Evolutionary conservation across 2,329 filamentous ascomycete species (phyloP).

Genomic region (Fusarium irregulare): DNA sequence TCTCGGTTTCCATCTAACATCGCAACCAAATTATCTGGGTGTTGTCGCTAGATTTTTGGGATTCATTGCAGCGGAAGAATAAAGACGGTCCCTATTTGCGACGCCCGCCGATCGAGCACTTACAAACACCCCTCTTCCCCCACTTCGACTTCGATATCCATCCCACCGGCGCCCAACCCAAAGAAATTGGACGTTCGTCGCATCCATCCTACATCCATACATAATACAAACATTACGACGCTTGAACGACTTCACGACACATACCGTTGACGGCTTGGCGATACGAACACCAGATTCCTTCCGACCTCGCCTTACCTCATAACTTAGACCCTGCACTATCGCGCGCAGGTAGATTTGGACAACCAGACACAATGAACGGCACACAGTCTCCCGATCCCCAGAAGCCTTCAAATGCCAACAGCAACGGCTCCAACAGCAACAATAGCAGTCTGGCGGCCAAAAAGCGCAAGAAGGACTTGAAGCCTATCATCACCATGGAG

Average conservation of each 20-base stretch:
- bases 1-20: neutral
- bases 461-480: slow-evolving; percentile 81
- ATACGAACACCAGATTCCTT: slow-evolving; percentile 1
- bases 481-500: slow-evolving; percentile 81
- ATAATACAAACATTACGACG: slow-evolving; percentile 12
- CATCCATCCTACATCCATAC: slow-evolving; percentile 10
- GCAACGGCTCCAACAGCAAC: slow-evolving; percentile 47
- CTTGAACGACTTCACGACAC: slow-evolving; percentile 24
- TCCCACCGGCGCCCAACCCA: slow-evolving; percentile 22
- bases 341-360: slow-evolving; percentile 19
- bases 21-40: neutral
- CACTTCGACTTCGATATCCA: slow-evolving; percentile 30
- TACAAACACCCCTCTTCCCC: slow-evolving; percentile 40
- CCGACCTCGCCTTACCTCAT: neutral
- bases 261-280: slow-evolving; percentile 24
- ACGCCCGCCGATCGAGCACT: slow-evolving; percentile 32
- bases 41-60: slow-evolving; percentile 2
- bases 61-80: slow-evolving; percentile 1
- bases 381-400: slow-evolving; percentile 49
- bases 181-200: slow-evolving; percentile 27
- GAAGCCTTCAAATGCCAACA: slow-evolving; percentile 44
- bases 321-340: neutral
- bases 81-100: slow-evolving; percentile 4
- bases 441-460: slow-evolving; percentile 57
- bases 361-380: slow-evolving; percentile 41